phyloP scores from a whole-genome alignment of 257 asterid species.

The Avicennia marina region DNA sequence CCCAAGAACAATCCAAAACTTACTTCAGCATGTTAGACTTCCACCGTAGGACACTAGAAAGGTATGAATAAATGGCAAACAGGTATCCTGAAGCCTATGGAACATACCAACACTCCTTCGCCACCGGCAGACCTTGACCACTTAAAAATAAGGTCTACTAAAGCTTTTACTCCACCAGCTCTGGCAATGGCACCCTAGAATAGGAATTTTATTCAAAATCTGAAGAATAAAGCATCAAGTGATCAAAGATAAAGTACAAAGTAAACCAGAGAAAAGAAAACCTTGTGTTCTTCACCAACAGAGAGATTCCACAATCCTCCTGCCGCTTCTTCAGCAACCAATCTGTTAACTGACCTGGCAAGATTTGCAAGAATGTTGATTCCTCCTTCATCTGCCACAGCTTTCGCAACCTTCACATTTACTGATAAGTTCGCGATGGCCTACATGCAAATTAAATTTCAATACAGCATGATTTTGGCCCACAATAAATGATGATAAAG shows the following conservation, averaged over 20 bases:
- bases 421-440: conserved; percentile 80
- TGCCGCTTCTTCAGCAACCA: conserved; percentile 87
- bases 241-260: not conserved
- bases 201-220: conserved; percentile 7
- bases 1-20: conserved; percentile 7
- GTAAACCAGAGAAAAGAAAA: conserved; percentile 17
- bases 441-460: conserved; percentile 33
- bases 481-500: conserved; percentile 4
- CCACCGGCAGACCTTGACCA: conserved; percentile 74
- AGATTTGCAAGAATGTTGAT: conserved; percentile 51
- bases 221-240: conserved; percentile 3
- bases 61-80: not conserved
- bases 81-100: not conserved
- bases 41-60: too few relatives aligned
- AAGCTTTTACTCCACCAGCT: conserved; percentile 83
- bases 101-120: conserved; percentile 76
- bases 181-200: conserved; percentile 73
- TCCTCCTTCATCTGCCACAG: conserved; percentile 94
- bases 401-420: conserved; percentile 78
- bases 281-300: conserved; percentile 88
- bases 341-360: conserved; percentile 69
- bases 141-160: conserved; percentile 74
- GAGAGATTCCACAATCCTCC: conserved; percentile 95
- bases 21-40: conserved; percentile 11
- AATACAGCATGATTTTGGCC: conserved; percentile 4